Evolutionary conservation across 495 filamentous ascomycete genomes (phyloP), one percentile per base, ranked within the genome.

Genomic region (Neurospora sp.): DNA sequence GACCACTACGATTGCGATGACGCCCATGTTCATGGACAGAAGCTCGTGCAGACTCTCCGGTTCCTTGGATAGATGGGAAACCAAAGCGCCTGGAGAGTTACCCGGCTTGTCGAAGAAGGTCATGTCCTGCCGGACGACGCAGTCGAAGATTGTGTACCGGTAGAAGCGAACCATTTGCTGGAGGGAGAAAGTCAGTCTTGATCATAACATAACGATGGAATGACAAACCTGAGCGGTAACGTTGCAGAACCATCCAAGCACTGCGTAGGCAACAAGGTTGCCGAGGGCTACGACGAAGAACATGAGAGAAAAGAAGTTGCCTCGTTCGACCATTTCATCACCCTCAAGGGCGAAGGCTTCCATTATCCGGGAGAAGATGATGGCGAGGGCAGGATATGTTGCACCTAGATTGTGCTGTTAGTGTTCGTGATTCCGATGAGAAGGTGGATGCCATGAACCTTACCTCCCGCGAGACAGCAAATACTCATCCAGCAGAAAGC

Each of bases 11-110:
- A 83, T 80, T 72, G 84, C 79, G 4, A 86, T 77, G 76, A 85
- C 76, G 39, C 79, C 83, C 74, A 87, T 81, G 71, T 88, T 88
- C 38, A 80, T 76, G 18, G 87, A 86, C 20, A 91, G 77, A 4
- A 92, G 80, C 69, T 91, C 88, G 74, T 92, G 86, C 0, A 92
- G 73, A 22, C 85, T 82, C 37, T 85, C 87, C 1, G 89, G 88
- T 70, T 89, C 85, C 44, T 82, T 83, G 7, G 86, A 83, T 3
- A 91, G 81, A 11, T 84, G 85, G 4, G 87, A 84, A 6, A 85
- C 85, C 46, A 93, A 78, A 2, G 89, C 83, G 4, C 90, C 91
- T 10, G 86, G 81, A 4, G 88, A 86, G 73, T 91, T 89, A 35
- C 87, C 83, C 39, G 82, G 78, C 2, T 79, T 77, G 78, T 93